A percentile compares a stretch with the other conserved stretches of the same genome.
Conservation (phyloP, 106 monocot genomes). For the Acorus calamus region DNA sequence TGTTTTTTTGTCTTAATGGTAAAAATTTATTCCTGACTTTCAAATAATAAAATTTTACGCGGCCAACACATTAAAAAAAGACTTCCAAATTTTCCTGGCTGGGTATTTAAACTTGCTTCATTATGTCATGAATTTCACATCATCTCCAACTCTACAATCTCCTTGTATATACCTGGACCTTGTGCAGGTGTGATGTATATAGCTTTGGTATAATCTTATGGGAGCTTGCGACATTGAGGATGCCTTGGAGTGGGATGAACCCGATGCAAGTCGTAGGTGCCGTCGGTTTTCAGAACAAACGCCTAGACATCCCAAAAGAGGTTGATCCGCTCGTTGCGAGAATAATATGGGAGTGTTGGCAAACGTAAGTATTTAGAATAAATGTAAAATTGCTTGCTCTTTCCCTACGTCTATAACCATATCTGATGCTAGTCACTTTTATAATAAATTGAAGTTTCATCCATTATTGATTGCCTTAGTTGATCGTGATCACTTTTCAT, state of each 20-base stretch:
- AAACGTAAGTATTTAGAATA: conserved; percentile 43
- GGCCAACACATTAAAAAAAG: no score
- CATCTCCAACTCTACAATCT: background rate
- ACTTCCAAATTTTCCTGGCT: no score
- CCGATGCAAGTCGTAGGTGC: conserved; percentile 99
- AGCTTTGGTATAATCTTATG: conserved; percentile 97
- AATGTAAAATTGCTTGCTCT: background rate
- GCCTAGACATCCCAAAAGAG: conserved; percentile 93
- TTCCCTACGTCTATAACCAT: background rate
- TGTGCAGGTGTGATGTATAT: conserved; percentile 91
- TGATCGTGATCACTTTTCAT: no score
- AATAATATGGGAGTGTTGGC: conserved; percentile 92
- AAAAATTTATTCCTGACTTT: no score
- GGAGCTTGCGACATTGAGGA: conserved; percentile 87
- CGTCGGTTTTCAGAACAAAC: conserved; percentile 85
- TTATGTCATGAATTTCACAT: background rate
- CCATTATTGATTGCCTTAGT: no score
- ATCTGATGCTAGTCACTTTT: background rate
- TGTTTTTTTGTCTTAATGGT: no score
- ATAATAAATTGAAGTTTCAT: background rate
- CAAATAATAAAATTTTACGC: no score
- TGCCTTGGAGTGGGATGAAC: conserved; percentile 99
- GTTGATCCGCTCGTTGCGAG: conserved; percentile 76
- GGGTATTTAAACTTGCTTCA: background rate
- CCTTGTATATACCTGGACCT: background rate